These are phyloP conservation scores for Rhexocercosporidium sp. DNA, from an alignment of 2,329 filamentous ascomycete genomes.

Conservation along the genomic window DNA sequence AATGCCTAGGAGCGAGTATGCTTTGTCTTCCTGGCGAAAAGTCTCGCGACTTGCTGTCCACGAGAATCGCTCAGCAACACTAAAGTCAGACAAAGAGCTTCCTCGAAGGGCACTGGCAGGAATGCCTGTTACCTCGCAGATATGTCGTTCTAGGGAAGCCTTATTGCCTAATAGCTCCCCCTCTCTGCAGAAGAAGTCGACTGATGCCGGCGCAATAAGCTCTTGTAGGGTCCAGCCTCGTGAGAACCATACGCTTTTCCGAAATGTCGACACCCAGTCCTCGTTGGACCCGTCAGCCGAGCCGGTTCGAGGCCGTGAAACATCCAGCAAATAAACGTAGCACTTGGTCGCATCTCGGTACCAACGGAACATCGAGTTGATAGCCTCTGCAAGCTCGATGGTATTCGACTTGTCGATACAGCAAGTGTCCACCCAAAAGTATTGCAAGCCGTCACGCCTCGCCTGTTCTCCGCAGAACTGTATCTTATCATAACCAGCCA, in stretches of 20 bases:
- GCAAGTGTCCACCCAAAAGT: not conserved
- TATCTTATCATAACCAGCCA: too few relatives aligned
- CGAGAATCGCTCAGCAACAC: conserved; percentile 39
- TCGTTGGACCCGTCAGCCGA: too few relatives aligned
- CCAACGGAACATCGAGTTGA: too few relatives aligned
- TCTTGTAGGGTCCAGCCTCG: conserved; percentile 27
- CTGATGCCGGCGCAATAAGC: conserved; percentile 13
- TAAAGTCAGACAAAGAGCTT: conserved; percentile 17
- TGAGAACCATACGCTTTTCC: too few relatives aligned
- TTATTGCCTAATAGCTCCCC: conserved; percentile 29
- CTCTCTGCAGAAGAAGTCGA: conserved; percentile 29
- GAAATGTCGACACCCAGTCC: too few relatives aligned
- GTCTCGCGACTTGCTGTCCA: conserved; percentile 48
- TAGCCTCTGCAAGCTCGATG: too few relatives aligned
- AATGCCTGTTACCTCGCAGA: conserved; percentile 31
- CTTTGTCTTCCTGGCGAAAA: conserved; percentile 47
- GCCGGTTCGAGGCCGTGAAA: too few relatives aligned
- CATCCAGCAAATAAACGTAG: too few relatives aligned
- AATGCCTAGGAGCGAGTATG: conserved; percentile 51
- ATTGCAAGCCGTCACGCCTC: too few relatives aligned
- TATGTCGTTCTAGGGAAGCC: conserved; percentile 24
- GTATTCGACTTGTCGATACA: too few relatives aligned
- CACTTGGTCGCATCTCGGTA: too few relatives aligned
- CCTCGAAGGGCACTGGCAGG: conserved; percentile 23
- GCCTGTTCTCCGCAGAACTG: too few relatives aligned